phyloP scores from a whole-genome alignment of 1,284 basidiomycete species.

The Puccinia hordei region DNA sequence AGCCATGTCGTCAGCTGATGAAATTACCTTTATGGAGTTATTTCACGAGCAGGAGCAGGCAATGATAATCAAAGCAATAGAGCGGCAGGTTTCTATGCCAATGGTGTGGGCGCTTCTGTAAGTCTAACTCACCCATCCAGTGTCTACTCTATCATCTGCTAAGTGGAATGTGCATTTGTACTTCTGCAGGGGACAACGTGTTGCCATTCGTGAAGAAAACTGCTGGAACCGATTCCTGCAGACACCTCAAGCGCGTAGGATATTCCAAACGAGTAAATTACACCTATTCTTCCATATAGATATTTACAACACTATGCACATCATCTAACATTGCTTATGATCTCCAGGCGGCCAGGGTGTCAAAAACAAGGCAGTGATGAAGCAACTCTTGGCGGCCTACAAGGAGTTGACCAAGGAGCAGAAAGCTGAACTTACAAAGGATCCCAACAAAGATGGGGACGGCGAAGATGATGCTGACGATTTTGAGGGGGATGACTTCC shows the following conservation, averaged over 20 bases:
- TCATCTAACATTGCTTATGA: neutral
- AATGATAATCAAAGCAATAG: neutral
- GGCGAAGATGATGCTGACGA: too few species aligned
- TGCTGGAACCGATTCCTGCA: neutral
- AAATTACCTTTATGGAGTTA: neutral
- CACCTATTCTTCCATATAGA: neutral
- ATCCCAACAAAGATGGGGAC: too few species aligned
- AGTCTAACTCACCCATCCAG: neutral
- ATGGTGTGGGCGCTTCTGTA: neutral
- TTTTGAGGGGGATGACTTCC: too few species aligned
- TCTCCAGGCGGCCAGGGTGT: neutral
- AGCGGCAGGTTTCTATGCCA: neutral
- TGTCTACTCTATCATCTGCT: too few species aligned
- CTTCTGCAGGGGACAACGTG: neutral
- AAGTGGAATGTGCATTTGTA: too few species aligned
- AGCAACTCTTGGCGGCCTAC: too few species aligned
- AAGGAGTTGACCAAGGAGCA: too few species aligned
- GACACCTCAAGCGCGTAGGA: neutral
- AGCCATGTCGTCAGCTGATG: neutral
- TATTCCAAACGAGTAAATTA: slow-evolving; percentile 1
- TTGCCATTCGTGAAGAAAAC: neutral
- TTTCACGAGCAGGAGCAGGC: neutral
- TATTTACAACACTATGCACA: too few species aligned
- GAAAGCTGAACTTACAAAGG: too few species aligned
- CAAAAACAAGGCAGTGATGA: too few species aligned